Evolutionary conservation across 2,329 filamentous ascomycete genomes (phyloP), one percentile per base, ranked within the genome.

Genomic region (Trichoderma sp.): DNA sequence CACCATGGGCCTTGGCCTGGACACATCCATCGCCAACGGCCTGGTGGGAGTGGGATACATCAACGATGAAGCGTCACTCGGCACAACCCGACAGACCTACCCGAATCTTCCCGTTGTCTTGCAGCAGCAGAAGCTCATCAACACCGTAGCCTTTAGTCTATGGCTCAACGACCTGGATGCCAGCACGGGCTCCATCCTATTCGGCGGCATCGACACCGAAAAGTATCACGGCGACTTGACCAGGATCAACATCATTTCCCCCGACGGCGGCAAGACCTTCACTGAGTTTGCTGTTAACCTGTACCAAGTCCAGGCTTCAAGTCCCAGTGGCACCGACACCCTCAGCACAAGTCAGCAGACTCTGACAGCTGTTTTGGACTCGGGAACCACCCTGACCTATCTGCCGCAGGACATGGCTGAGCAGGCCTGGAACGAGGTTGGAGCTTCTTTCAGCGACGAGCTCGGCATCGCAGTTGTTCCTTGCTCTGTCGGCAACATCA

Each of bases 191-290:
- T 91, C 84, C 75, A 91, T 95, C 72, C 83, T 95, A 1, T 96
- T 95, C 75, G 93, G 93, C 50, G 93, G 92, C n/a, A 89, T 95
- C 72, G 92, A 95, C 78, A 92, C 88, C 0, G 87, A 86, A 72
- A 95, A 95, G 78, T 96, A 90, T 80, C 79, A 84, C 0, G 92
- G 92, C 62, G 80, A 87, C 2, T 84, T 95, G 36, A 84, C 85
- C 59, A 87, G 85, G 6, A 83, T 94, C 32, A 84, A 90, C 17
- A 84, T 94, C 73, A 82, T 80, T 5, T 68, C 74, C 15, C 70
- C 89, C 75, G 78, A 84, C 68, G 78, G 81, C 71, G 79, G 83
- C 62, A 66, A 84, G 64, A 74, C 76, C 68, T 85, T 82, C 72
- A 82, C 81, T 28, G 83, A 86, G 8, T 88, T 88, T 72, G 76